Conservation (phyloP, 139 green algal genomes). For the Pseudopediastrum boryanum region DNA sequence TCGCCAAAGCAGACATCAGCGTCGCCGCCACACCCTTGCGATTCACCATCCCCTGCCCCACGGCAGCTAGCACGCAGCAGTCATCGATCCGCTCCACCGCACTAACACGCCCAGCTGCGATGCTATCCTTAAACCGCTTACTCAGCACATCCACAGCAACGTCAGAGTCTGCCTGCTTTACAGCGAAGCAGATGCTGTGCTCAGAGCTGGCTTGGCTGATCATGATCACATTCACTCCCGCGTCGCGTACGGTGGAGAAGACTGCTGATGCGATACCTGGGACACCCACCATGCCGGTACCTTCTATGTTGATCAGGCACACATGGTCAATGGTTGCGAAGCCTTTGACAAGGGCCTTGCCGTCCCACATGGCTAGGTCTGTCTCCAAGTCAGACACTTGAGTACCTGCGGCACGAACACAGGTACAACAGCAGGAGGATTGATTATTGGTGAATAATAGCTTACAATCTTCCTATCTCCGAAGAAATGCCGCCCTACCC, state of each 20-base stretch:
- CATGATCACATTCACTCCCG: slow-evolving; percentile 96
- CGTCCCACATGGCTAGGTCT: slow-evolving; percentile 40
- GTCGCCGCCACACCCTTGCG: slow-evolving; percentile 87
- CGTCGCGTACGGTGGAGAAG: slow-evolving; percentile 88
- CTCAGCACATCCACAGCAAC: slow-evolving; percentile 46
- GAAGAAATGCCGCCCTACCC: no score
- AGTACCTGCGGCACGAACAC: slow-evolving; percentile 38
- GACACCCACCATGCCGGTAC: slow-evolving; percentile 97
- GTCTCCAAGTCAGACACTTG: slow-evolving; percentile 42
- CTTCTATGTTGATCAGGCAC: slow-evolving; percentile 94
- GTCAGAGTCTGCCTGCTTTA: slow-evolving; percentile 60
- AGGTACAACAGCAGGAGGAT: background rate
- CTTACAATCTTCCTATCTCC: background rate
- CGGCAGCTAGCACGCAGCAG: slow-evolving; percentile 94
- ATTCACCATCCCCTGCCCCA: slow-evolving; percentile 93
- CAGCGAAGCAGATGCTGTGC: slow-evolving; percentile 98
- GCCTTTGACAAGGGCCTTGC: slow-evolving; percentile 84
- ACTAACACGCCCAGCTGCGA: slow-evolving; percentile 56
- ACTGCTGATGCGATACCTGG: slow-evolving; percentile 90
- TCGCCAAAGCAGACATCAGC: slow-evolving; percentile 93
- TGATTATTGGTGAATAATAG: background rate
- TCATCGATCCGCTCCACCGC: slow-evolving; percentile 71
- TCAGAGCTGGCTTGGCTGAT: slow-evolving; percentile 95
- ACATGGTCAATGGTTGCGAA: slow-evolving; percentile 98
- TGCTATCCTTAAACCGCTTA: slow-evolving; percentile 40